Evolutionary conservation across 495 filamentous ascomycete genomes (phyloP), one percentile per base, ranked within the genome.

Genomic region (Tetracladium marchalianum): DNA sequence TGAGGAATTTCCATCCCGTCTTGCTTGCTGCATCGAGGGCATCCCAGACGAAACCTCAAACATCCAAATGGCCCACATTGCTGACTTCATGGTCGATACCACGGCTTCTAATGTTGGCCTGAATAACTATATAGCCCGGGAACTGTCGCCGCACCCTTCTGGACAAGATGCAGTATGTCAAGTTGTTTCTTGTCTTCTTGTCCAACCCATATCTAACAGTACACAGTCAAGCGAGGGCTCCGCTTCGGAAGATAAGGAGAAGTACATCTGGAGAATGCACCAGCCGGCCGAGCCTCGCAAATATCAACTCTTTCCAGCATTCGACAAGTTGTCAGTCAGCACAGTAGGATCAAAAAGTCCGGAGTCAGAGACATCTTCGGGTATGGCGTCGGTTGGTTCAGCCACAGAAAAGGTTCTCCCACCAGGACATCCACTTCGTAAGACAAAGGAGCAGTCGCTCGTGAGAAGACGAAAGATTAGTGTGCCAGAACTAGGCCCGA

Each of bases 401-500:
- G 65, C 31, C 11, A 17, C 18, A 64, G 39, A 64, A 61, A 55
- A 55, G 50, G 54, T 62, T 37, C 48, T 64, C 22, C 55, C 60
- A 10, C 22, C 22, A 27, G 51, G 47, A 16, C 59, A 60, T 44
- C 65, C 64, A 33, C 55, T 74, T 47, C 64, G 69, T 46, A 45
- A 35, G 18, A 18, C 47, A 52, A 76, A 73, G 53, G 68, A 77
- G 51, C 70, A 70, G 40, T 70, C 66, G 43, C 53, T 75, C 47
- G 67, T 59, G 37, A 67, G 75, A 49, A 63, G 78, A 50, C 66
- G 79, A 56, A 84, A 84, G 53, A 65, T 76, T 52, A 81, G 73
- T 57, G 72, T 79, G 6, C 71, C 79, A 10, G 82, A 83, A 42
- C 57, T 84, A 18, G 80, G 76, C 4, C 72, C 75, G 35, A 80